Evolutionary conservation across 2,329 filamentous ascomycete genomes (phyloP).

Genomic region (Hypoxylon sp.): DNA sequence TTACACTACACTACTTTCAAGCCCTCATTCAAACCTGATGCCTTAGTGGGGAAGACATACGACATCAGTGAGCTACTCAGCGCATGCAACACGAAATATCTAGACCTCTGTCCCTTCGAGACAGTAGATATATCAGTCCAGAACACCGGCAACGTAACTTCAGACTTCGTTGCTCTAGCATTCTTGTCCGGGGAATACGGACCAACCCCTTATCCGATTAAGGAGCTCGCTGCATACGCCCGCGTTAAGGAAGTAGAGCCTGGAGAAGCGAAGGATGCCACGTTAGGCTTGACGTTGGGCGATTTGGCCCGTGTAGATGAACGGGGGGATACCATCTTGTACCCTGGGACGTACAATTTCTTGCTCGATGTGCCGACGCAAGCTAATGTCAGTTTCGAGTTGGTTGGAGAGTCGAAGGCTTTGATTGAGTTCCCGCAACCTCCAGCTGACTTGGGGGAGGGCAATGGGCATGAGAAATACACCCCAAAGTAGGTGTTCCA

Average conservation of each 20-base stretch:
- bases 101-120: slow-evolving; percentile 59
- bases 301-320: slow-evolving; percentile 62
- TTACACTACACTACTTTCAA: slow-evolving; percentile 65
- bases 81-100: slow-evolving; percentile 52
- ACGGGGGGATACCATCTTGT: slow-evolving; percentile 62
- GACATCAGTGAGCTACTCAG: slow-evolving; percentile 57
- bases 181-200: slow-evolving; percentile 60
- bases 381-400: slow-evolving; percentile 57
- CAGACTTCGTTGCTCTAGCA: slow-evolving; percentile 63
- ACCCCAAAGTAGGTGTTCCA: slow-evolving; percentile 25
- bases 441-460: slow-evolving; percentile 47
- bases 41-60: slow-evolving; percentile 35
- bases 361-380: slow-evolving; percentile 58
- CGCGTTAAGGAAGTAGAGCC: slow-evolving; percentile 55
- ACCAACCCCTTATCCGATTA: slow-evolving; percentile 62
- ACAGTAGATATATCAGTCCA: slow-evolving; percentile 57
- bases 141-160: slow-evolving; percentile 59
- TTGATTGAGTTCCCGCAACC: slow-evolving; percentile 57
- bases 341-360: slow-evolving; percentile 62
- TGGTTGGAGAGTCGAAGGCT: slow-evolving; percentile 57
- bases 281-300: slow-evolving; percentile 60
- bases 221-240: slow-evolving; percentile 62
- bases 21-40: slow-evolving; percentile 39
- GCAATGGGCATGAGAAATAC: slow-evolving; percentile 49
- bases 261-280: slow-evolving; percentile 48